These are phyloP conservation scores for Gyrodon lividus DNA, from an alignment of 768 basidiomycete genomes.

Conservation along the genomic window DNA sequence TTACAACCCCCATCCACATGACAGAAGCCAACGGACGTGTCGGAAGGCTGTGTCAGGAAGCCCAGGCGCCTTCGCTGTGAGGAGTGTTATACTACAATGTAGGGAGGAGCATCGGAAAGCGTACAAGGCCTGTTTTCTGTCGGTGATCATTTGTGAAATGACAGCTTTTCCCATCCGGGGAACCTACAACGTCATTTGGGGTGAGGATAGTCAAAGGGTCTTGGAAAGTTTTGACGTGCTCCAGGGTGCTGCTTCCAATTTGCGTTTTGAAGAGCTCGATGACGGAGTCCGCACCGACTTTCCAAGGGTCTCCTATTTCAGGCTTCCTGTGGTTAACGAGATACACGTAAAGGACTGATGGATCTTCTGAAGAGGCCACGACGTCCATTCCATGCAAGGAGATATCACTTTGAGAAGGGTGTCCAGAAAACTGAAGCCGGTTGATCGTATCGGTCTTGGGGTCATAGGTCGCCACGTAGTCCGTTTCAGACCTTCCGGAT, in stretches of 20 bases:
- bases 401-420: constrained; percentile 40
- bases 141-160: constrained; percentile 71
- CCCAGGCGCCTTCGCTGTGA: constrained; percentile 22
- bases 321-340: constrained; percentile 72
- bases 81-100: not conserved
- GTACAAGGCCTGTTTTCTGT: constrained; percentile 52
- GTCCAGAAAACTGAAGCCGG: constrained; percentile 43
- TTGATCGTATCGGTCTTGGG: constrained; percentile 44
- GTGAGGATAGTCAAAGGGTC: constrained; percentile 51
- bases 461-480: constrained; percentile 63
- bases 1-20: constrained; percentile 60
- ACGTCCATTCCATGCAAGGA: constrained; percentile 71
- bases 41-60: constrained; percentile 33
- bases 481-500: constrained; percentile 40
- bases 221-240: constrained; percentile 56
- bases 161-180: constrained; percentile 59
- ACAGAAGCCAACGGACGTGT: constrained; percentile 64
- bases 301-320: constrained; percentile 32
- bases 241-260: constrained; percentile 42
- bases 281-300: constrained; percentile 66
- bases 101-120: constrained; percentile 17
- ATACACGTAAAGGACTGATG: constrained; percentile 57
- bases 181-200: constrained; percentile 74
- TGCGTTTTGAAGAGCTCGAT: constrained; percentile 67
- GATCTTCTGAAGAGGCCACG: constrained; percentile 48